Conservation (phyloP, 257 asterid genomes). For the Solanum commersonii region DNA sequence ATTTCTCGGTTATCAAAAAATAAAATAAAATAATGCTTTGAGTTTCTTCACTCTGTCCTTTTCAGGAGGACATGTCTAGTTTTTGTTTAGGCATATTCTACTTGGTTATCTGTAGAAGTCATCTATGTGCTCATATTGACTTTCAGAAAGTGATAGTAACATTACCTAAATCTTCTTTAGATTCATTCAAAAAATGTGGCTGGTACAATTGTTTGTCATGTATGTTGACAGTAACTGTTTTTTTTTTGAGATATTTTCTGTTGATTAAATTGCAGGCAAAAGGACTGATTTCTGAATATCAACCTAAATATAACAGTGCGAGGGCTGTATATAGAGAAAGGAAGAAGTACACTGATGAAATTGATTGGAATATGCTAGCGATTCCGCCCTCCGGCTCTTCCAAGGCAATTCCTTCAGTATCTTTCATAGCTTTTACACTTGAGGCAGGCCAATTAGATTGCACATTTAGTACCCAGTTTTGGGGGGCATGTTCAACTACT, state of each 20-base stretch:
- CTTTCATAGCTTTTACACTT: neutral
- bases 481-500: neutral
- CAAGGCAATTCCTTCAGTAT: constrained; percentile 38
- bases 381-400: constrained; percentile 87
- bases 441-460: neutral
- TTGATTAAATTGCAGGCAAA: constrained; percentile 58
- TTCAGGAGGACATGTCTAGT: neutral
- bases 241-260: neutral
- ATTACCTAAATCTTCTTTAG: neutral
- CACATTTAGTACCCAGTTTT: neutral
- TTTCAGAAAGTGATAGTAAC: neutral
- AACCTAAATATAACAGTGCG: constrained; percentile 92
- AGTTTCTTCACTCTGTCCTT: neutral
- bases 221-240: neutral
- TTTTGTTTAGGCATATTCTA: neutral
- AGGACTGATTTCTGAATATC: constrained; percentile 86
- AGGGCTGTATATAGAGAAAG: constrained; percentile 97
- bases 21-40: neutral
- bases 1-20: no score
- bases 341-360: constrained; percentile 83
- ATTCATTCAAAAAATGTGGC: neutral
- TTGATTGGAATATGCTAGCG: constrained; percentile 98
- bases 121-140: neutral
- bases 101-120: neutral
- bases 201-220: neutral